These are phyloP conservation scores for Cercospora sojina DNA, from an alignment of 2,329 filamentous ascomycete species.

Conservation along the genomic window DNA sequence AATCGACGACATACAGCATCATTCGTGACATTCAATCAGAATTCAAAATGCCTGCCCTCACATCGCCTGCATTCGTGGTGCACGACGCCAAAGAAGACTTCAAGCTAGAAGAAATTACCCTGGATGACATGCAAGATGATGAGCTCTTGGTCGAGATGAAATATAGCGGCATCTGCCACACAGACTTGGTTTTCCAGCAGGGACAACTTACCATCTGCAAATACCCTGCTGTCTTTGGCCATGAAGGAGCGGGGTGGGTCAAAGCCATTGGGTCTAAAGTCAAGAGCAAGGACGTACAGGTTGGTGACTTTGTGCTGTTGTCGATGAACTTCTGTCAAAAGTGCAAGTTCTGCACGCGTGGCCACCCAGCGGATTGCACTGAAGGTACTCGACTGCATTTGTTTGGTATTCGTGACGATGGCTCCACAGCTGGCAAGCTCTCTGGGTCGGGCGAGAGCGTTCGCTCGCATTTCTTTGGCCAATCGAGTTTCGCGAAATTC, in stretches of 20 bases:
- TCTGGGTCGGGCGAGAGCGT: not conserved
- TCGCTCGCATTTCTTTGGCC: slow-evolving; percentile 26
- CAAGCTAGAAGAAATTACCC: slow-evolving; percentile 22
- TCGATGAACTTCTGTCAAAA: not conserved
- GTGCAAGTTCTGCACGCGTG: not conserved
- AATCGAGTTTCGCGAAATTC: slow-evolving; percentile 18
- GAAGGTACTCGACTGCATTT: not conserved
- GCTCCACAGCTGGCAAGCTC: not conserved
- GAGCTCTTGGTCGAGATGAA: slow-evolving; percentile 28
- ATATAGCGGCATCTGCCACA: slow-evolving; percentile 29
- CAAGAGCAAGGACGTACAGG: not conserved
- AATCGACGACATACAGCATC: not conserved
- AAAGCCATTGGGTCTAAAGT: not conserved
- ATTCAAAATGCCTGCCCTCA: not conserved
- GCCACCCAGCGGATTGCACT: not conserved
- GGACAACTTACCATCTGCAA: not conserved
- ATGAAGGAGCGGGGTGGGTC: not conserved
- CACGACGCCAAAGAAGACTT: slow-evolving; percentile 24
- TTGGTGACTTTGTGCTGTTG: not conserved
- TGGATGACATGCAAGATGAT: slow-evolving; percentile 22
- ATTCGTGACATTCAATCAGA: not conserved
- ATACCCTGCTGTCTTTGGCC: not conserved
- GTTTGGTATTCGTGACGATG: not conserved
- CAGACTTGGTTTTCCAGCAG: slow-evolving; percentile 26
- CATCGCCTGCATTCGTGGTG: slow-evolving; percentile 16